These are phyloP conservation scores for Neonectria sp. DNA, from an alignment of 2,329 filamentous ascomycete species.

Conservation along the genomic window DNA sequence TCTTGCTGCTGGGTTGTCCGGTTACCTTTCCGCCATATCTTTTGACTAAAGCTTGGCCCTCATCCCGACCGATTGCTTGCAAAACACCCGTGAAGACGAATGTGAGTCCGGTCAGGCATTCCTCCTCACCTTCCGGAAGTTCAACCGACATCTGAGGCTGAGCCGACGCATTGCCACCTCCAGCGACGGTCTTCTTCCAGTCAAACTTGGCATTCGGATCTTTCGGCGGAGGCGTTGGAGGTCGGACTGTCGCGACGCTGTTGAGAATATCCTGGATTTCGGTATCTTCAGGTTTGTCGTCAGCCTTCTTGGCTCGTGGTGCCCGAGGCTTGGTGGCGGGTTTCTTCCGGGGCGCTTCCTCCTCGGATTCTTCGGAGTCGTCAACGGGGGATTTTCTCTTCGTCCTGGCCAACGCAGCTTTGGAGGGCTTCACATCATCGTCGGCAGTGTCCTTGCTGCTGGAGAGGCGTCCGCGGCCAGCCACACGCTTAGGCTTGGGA, in stretches of 20 bases:
- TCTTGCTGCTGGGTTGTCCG: slow-evolving; percentile 89
- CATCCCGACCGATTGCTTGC: slow-evolving; percentile 84
- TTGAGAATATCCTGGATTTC: slow-evolving; percentile 87
- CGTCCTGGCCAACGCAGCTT: slow-evolving; percentile 55
- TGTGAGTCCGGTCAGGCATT: slow-evolving; percentile 89
- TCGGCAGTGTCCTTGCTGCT: slow-evolving; percentile 39
- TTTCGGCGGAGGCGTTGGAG: slow-evolving; percentile 86
- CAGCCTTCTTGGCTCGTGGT: slow-evolving; percentile 75
- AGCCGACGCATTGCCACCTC: slow-evolving; percentile 71
- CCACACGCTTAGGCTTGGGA: slow-evolving; percentile 72
- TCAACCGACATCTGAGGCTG: slow-evolving; percentile 77
- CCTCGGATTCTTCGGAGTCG: slow-evolving; percentile 70
- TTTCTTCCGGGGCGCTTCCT: slow-evolving; percentile 74
- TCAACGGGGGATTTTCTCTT: slow-evolving; percentile 72
- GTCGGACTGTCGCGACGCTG: slow-evolving; percentile 84
- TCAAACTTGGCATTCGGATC: slow-evolving; percentile 83
- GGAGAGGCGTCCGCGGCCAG: slow-evolving; percentile 57
- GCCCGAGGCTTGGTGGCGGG: slow-evolving; percentile 73
- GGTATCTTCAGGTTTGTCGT: slow-evolving; percentile 74
- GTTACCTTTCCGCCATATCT: slow-evolving; percentile 95
- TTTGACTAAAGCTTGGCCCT: slow-evolving; percentile 89
- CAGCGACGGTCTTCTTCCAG: slow-evolving; percentile 74
- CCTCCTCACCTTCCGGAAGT: slow-evolving; percentile 86
- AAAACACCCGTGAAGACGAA: slow-evolving; percentile 97
- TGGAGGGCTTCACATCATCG: slow-evolving; percentile 49